These are phyloP conservation scores for Podospora pseudopauciseta DNA, from an alignment of 495 filamentous ascomycete genomes.

Conservation along the genomic window DNA sequence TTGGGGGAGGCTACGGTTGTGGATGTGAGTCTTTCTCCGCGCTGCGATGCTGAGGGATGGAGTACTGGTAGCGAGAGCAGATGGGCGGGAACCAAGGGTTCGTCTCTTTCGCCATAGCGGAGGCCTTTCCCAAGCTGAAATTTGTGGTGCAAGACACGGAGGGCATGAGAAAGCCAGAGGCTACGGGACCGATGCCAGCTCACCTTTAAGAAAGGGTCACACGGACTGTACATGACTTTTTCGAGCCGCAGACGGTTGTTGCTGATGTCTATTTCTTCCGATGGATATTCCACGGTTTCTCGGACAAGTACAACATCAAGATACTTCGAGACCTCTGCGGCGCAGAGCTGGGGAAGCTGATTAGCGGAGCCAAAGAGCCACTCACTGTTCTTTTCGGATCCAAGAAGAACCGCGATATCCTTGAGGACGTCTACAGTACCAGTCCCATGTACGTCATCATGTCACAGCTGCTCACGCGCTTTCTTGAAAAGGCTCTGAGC, in stretches of 20 bases:
- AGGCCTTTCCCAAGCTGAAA: not conserved
- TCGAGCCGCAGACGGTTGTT: not conserved
- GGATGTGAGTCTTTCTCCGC: no score
- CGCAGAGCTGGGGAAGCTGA: conserved; percentile 14
- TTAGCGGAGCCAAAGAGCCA: conserved; percentile 13
- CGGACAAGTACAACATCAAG: not conserved
- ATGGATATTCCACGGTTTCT: not conserved
- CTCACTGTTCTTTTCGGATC: conserved; percentile 14
- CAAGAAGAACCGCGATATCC: not conserved
- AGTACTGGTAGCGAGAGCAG: no score
- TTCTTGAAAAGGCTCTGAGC: not conserved
- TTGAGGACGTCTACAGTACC: conserved; percentile 11
- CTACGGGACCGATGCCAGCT: not conserved
- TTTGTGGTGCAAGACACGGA: not conserved
- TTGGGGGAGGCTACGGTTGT: no score
- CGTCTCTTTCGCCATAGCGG: no score
- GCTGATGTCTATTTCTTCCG: not conserved
- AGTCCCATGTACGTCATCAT: conserved; percentile 12
- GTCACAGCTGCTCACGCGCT: conserved; percentile 4
- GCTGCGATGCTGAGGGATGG: no score
- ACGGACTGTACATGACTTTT: not conserved
- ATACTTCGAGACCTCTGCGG: conserved; percentile 7
- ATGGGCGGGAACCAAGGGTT: no score
- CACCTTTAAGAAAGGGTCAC: not conserved
- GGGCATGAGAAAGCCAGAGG: no score